Conservation (phyloP, 179 eudicot species). For the Camellia oleifera region DNA sequence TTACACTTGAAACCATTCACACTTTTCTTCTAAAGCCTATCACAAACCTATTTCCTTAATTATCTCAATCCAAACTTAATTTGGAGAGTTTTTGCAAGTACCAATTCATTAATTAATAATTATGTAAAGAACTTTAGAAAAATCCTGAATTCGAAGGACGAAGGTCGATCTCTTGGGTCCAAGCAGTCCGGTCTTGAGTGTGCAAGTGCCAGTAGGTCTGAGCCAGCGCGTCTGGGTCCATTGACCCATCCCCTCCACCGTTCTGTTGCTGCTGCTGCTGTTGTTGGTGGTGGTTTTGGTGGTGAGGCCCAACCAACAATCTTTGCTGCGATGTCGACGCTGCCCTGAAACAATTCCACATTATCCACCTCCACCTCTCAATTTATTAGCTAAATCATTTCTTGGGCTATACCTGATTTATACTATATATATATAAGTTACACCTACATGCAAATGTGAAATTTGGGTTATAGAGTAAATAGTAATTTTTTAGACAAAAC, state of each 20-base stretch:
- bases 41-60: neutral
- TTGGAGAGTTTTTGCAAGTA: neutral
- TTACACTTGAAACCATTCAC: neutral
- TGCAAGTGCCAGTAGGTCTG: conserved; percentile 89
- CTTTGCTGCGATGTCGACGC: conserved; percentile 23
- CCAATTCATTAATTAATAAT: neutral
- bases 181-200: conserved; percentile 68
- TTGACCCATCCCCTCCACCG: conserved; percentile 27
- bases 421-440: too few species aligned
- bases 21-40: neutral
- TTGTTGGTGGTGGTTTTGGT: neutral
- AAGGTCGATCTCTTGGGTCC: conserved; percentile 93
- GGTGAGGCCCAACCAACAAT: conserved; percentile 32
- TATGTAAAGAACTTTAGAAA: neutral
- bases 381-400: neutral
- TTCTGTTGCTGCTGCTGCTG: conserved; percentile 1
- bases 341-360: conserved; percentile 32
- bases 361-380: neutral
- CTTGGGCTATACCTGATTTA: neutral
- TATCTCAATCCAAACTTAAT: neutral
- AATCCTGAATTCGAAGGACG: conserved; percentile 39
- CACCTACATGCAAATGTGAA: too few species aligned
- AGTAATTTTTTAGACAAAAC: too few species aligned
- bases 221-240: conserved; percentile 84
- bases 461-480: too few species aligned